Evolutionary conservation across 805 yeast genomes (phyloP).

Genomic region (Metschnikowia shivogae): DNA sequence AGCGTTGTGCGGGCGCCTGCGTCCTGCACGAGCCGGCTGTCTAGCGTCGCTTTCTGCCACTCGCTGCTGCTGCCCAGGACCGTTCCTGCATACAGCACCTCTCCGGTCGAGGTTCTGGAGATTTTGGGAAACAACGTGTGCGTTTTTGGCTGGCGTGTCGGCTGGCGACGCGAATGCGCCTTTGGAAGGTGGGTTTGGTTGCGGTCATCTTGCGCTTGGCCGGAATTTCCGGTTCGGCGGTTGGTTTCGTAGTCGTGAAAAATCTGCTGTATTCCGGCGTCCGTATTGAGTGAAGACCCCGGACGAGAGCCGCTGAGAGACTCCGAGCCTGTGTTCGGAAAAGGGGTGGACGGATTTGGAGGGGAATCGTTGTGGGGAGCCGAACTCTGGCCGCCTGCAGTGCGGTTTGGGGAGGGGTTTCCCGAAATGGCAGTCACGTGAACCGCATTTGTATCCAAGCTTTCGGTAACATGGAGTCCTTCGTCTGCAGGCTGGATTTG

Average conservation of each 20-base stretch:
- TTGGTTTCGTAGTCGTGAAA: not conserved
- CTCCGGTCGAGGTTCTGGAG: not conserved
- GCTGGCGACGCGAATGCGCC: too few species aligned
- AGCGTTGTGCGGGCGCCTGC: not conserved
- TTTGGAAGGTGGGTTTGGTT: too few species aligned
- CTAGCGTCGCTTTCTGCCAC: not conserved
- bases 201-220: too few species aligned
- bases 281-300: not conserved
- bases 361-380: too few species aligned
- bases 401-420: not conserved
- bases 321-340: too few species aligned
- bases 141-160: not conserved
- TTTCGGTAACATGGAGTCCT: not conserved
- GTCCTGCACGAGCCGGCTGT: not conserved
- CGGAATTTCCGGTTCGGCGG: too few species aligned
- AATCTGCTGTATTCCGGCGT: conserved; percentile 1
- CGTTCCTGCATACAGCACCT: not conserved
- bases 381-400: too few species aligned
- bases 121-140: not conserved
- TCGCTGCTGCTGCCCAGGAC: not conserved
- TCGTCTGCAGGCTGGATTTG: not conserved
- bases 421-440: not conserved
- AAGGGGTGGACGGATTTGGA: too few species aligned
- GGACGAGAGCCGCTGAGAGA: not conserved
- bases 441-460: not conserved